phyloP scores from a whole-genome alignment of 163 green algal genomes.

The Coccomyxa subellipsoidea region DNA sequence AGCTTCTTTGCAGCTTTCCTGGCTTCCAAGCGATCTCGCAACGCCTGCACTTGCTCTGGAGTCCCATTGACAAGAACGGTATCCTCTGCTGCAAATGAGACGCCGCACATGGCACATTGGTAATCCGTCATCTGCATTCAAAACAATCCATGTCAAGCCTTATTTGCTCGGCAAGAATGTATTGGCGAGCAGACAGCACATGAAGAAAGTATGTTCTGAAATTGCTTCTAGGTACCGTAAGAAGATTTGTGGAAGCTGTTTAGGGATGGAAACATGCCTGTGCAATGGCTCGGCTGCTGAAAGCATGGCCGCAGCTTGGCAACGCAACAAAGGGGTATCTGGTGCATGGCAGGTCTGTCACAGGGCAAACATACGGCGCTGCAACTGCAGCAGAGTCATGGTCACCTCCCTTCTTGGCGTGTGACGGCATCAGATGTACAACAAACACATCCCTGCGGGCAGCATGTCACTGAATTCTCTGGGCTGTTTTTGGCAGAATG shows the following conservation, averaged over 20 bases:
- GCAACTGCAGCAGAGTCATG: neutral
- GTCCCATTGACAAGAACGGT: slow-evolving; percentile 10
- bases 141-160: no score
- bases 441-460: neutral
- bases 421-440: neutral
- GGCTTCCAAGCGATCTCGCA: slow-evolving; percentile 8
- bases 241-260: neutral
- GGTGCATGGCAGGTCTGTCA: slow-evolving; percentile 44
- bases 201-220: neutral
- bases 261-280: slow-evolving; percentile 7
- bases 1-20: neutral
- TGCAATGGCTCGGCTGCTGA: slow-evolving; percentile 42
- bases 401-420: neutral
- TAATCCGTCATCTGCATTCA: neutral
- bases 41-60: slow-evolving; percentile 15
- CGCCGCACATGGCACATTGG: neutral
- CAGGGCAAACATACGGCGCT: slow-evolving; percentile 30
- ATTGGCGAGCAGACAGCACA: neutral
- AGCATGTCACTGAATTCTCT: neutral
- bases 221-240: neutral
- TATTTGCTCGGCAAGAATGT: neutral
- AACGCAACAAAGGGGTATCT: slow-evolving; percentile 46
- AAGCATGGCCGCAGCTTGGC: slow-evolving; percentile 50
- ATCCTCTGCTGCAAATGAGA: neutral
- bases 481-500: neutral